phyloP scores from a whole-genome alignment of 192 early-diverging fungal species.

The Podila epigama region DNA sequence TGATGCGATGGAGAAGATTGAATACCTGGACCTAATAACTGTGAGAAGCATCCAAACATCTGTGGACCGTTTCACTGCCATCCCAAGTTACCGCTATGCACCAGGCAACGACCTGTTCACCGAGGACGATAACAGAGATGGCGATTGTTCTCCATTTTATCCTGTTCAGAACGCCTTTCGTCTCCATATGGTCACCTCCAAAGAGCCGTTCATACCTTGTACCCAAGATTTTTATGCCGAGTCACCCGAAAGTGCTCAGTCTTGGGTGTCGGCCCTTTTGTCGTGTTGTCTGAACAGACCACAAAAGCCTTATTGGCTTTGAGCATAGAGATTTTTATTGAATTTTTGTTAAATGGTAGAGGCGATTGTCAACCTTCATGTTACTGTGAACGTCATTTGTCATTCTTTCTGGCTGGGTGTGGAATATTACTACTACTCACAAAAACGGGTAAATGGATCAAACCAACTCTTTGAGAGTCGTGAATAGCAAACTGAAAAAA shows the following conservation, averaged over 20 bases:
- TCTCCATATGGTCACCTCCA: neutral
- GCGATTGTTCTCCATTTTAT: conserved; percentile 7
- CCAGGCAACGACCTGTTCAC: neutral
- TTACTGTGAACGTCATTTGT: too few species aligned
- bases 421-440: too few species aligned
- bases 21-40: conserved; percentile 12
- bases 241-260: conserved; percentile 6
- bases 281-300: conserved; percentile 9
- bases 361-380: too few species aligned
- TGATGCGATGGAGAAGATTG: neutral
- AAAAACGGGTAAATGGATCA: too few species aligned
- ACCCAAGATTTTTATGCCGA: conserved; percentile 19
- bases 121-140: neutral
- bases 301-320: conserved; percentile 16
- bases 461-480: too few species aligned
- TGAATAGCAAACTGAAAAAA: too few species aligned
- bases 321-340: neutral
- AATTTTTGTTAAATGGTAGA: neutral
- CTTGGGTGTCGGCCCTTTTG: conserved; percentile 18
- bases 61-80: neutral
- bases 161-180: conserved; percentile 21
- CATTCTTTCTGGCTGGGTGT: too few species aligned
- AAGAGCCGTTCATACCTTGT: neutral
- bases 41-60: conserved; percentile 8
- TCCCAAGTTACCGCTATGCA: neutral